Evolutionary conservation across 306 rosid genomes (phyloP), one percentile per base, ranked within the genome.

Genomic region (Aeschynomene evenia): DNA sequence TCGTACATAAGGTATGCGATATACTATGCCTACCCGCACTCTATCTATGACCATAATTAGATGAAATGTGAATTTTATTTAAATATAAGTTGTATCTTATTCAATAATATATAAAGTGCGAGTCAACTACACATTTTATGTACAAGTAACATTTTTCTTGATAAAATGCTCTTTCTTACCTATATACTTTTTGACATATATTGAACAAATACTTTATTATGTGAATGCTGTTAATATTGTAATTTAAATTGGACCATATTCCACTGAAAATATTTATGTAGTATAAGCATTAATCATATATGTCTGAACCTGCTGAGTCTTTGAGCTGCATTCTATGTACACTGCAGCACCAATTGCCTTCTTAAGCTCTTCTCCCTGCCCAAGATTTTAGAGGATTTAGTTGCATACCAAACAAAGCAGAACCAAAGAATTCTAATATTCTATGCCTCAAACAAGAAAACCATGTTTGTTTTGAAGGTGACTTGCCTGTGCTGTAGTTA

Each of bases 281-380:
- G 49, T 16, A 40, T 43, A 28, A 13, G 20, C 14, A 46, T 19
- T 5, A 12, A 36, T 1, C 14, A 34, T 33, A 33, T 59, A 75
- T 18, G 31, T 59, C 73, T 18, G 16, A 79, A 87, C 98, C 96
- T 89, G 96, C 64, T 92, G 98, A 70, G 96, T 89, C 81, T 92
- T 92, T 46, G 98, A 88, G 85, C 98, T 92, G 85, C 98, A 92
- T 73, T 92, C 98, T 74, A 92, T 60, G 84, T 92, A 92, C 22
- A 79, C 87, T 42, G 92, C 92, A 56, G 96, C 96, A 80, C 98
- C 98, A 70, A 92, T 92, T 63, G 91, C 82, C 73, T 87, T 92
- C 91, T 83, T 89, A 77, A 92, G 86, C 64, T 92, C 98, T 83
- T 92, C 95, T 71, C 98, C 96, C 96, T 92, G 87, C 72, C 21